Conservation (phyloP, 1,139 yeast genomes). For the Yamadazyma triangularis region DNA sequence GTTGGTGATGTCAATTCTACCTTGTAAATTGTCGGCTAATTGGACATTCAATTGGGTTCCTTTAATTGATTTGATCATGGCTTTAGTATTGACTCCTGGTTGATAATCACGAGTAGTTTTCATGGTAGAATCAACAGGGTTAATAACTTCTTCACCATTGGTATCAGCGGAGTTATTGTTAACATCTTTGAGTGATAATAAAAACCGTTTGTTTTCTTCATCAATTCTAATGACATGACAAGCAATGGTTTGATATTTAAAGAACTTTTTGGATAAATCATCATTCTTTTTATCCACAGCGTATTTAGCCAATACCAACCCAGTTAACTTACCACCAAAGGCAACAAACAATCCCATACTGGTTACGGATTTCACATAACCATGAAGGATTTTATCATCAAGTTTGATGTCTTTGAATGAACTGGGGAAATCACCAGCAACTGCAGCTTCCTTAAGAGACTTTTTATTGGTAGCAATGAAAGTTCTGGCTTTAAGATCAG, state of each 20-base stretch:
- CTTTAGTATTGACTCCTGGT: conserved; percentile 62
- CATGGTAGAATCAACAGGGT: conserved; percentile 59
- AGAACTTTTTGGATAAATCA: conserved; percentile 54
- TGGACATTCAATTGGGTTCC: conserved; percentile 73
- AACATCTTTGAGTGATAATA: conserved; percentile 51
- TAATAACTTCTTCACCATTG: conserved; percentile 25
- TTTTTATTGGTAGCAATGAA: conserved; percentile 62
- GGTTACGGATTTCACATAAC: conserved; percentile 76
- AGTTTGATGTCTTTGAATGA: conserved; percentile 53
- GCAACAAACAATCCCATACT: conserved; percentile 77
- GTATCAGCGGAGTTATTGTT: conserved; percentile 20
- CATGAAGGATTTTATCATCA: conserved; percentile 51
- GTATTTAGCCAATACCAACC: conserved; percentile 75
- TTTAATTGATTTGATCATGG: conserved; percentile 57
- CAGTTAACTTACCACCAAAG: conserved; percentile 77
- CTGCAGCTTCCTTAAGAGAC: conserved; percentile 64
- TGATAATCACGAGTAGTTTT: conserved; percentile 46
- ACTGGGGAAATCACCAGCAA: conserved; percentile 49
- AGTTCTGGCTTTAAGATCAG: conserved; percentile 56
- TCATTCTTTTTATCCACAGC: conserved; percentile 54
- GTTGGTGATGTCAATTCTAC: conserved; percentile 75
- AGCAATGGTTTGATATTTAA: conserved; percentile 61
- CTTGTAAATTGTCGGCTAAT: conserved; percentile 75
- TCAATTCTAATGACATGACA: conserved; percentile 64
- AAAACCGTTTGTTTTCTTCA: conserved; percentile 65